phyloP scores from a whole-genome alignment of 495 filamentous ascomycete genomes.

The Daldinia vernicosa region DNA sequence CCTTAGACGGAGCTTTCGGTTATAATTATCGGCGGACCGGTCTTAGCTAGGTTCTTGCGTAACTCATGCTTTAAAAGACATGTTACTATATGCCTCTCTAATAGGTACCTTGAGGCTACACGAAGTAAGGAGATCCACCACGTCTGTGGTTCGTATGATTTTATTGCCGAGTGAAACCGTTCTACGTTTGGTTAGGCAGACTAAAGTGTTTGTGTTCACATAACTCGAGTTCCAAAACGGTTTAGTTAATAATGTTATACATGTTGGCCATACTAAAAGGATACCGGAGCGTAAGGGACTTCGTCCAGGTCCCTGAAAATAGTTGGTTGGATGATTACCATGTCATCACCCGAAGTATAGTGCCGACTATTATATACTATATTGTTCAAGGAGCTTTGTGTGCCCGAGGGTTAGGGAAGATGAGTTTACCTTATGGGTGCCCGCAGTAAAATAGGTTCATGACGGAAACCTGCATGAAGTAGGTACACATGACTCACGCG shows the following conservation, averaged over 20 bases:
- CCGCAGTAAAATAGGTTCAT: background rate
- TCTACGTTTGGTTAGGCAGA: background rate
- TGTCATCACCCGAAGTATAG: background rate
- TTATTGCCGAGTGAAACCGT: background rate
- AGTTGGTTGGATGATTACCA: background rate
- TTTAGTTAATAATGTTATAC: background rate
- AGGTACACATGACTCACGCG: background rate
- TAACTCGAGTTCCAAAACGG: background rate
- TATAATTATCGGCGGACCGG: too few relatives aligned
- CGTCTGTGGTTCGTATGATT: background rate
- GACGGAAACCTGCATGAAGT: constrained; percentile 8
- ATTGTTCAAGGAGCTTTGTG: background rate
- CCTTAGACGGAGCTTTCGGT: too few relatives aligned
- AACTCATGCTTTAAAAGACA: too few relatives aligned
- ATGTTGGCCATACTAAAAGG: background rate
- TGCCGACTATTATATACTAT: background rate
- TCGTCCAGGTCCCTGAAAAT: background rate
- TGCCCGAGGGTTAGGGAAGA: background rate
- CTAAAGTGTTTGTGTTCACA: background rate
- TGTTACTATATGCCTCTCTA: too few relatives aligned
- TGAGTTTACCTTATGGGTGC: background rate
- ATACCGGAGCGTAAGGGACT: background rate
- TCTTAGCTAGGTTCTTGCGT: too few relatives aligned
- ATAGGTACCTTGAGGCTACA: too few relatives aligned
- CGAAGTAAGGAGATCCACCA: too few relatives aligned